Conservation (phyloP, 208 protist species). For the Kentomonas sorsogonicus region DNA sequence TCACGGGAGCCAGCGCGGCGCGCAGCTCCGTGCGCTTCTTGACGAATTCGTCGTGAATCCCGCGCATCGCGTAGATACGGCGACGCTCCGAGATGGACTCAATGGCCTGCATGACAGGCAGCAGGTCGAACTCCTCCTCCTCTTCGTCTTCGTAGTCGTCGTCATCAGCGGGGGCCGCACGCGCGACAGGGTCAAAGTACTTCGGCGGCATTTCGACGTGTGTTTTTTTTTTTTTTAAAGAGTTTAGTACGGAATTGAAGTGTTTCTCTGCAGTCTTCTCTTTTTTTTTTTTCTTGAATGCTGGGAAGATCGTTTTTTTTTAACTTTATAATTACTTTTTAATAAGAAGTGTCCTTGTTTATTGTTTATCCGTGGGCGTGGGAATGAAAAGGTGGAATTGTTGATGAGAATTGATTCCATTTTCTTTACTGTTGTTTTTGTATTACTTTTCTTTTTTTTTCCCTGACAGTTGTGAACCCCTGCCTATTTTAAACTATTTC, state of each 20-base stretch:
- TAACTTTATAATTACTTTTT: too few species aligned
- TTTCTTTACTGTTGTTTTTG: too few species aligned
- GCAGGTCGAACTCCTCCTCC: conserved; percentile 48
- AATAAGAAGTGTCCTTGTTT: too few species aligned
- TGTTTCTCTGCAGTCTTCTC: not conserved
- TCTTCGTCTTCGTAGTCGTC: conserved; percentile 32
- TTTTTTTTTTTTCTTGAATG: not conserved
- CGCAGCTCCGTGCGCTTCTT: conserved; percentile 23
- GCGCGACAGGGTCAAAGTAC: conserved; percentile 20
- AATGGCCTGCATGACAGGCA: conserved; percentile 53
- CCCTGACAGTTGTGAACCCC: too few species aligned
- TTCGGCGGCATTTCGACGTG: conserved; percentile 3
- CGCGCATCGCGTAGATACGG: conserved; percentile 57
- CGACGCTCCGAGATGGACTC: conserved; percentile 36
- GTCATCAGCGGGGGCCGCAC: conserved; percentile 6
- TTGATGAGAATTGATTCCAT: too few species aligned
- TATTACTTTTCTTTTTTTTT: too few species aligned
- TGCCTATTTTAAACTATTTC: too few species aligned
- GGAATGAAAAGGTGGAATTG: too few species aligned
- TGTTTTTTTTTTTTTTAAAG: not conserved
- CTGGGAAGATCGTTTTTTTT: too few species aligned
- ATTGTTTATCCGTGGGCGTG: too few species aligned
- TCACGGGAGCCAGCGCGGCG: conserved; percentile 26
- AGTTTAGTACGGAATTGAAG: not conserved
- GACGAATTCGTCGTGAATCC: conserved; percentile 46